Base-by-base conservation (phyloP, 164 flowering plant species). In the Taxillus chinensis region DNA sequence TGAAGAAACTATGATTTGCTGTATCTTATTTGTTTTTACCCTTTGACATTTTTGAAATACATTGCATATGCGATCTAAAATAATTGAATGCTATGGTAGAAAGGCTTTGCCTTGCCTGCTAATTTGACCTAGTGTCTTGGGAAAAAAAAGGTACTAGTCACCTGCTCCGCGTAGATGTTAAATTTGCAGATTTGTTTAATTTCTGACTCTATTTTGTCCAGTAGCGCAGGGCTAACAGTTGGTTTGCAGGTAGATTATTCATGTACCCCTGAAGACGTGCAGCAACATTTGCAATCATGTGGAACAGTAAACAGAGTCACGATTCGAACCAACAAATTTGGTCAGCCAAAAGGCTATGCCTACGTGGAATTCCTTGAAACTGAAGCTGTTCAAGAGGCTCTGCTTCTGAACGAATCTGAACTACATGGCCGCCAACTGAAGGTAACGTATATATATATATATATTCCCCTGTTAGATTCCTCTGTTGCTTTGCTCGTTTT, bases 261-360 rank as follows among this genome's bases (percentile, higher is more conserved):
- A 37, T 83, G 88, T 71, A 83, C 88, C 3, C 88, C 88, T 61
- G 91, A 85, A 67, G 86, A 83, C 70, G 85, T 83, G 59, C 88
- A 83, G 70, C 88, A 80, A 70, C 91, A 86, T 80, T 86, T 86
- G 62, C 85, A 83, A 66, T 68, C 86, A 56, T 86, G 91, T 74
- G 91, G 88, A 5, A 86, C 88, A 3, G 86, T 86, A 10, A 83
- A 86, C 67, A 71, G 86, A 64, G 82, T 86, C 66, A 86, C 91
- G 4, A 82, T 86, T 45, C 71, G 78, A 27, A 72, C 85, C 2
- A 81, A 83, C 62, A 83, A 83, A 67, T 77, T 60, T 70, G 87
- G 91, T 37, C 91, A 82, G 43, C 87, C 88, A 15, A 83, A 83
- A 63, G 88, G 91, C 17, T 82, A 73, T 79, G 91, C 88, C 15